Percentiles rank a stretch among this genome's conserved stretches.
Conservation (phyloP, 2,329 filamentous ascomycete genomes). For the Trichoderma lentiforme region DNA sequence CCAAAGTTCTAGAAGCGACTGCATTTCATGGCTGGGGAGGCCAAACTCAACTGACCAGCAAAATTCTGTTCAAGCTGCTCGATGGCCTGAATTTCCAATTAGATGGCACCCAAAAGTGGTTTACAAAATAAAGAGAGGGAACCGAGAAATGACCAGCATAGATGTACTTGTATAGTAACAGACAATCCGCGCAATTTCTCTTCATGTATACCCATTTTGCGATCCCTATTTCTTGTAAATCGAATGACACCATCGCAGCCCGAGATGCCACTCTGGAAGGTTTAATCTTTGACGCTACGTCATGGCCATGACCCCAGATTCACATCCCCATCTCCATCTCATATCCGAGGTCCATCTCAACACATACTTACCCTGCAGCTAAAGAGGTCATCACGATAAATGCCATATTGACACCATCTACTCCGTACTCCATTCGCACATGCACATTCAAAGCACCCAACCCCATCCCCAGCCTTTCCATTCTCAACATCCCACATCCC, state of each 20-base stretch:
- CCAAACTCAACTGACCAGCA: not conserved
- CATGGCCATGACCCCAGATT: not conserved
- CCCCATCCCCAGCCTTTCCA: not conserved
- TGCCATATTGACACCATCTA: not conserved
- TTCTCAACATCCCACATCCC: not conserved
- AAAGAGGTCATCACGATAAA: not conserved
- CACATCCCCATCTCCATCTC: not conserved
- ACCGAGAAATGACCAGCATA: too few relatives aligned
- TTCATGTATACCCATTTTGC: not conserved
- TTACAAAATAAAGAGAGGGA: not conserved
- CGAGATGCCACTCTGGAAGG: not conserved
- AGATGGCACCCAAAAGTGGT: not conserved
- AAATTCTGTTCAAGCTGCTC: not conserved
- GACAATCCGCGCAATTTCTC: too few relatives aligned
- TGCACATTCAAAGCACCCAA: not conserved
- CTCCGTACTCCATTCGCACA: not conserved
- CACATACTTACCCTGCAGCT: not conserved
- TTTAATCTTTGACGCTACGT: not conserved
- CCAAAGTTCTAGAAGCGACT: not conserved
- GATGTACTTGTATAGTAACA: too few relatives aligned
- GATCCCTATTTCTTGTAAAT: not conserved
- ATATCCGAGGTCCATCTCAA: not conserved
- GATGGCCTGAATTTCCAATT: not conserved
- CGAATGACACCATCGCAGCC: not conserved
- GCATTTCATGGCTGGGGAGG: not conserved